Conservation (phyloP, 495 filamentous ascomycete genomes). For the Hyphodiscus hymeniophilus region DNA sequence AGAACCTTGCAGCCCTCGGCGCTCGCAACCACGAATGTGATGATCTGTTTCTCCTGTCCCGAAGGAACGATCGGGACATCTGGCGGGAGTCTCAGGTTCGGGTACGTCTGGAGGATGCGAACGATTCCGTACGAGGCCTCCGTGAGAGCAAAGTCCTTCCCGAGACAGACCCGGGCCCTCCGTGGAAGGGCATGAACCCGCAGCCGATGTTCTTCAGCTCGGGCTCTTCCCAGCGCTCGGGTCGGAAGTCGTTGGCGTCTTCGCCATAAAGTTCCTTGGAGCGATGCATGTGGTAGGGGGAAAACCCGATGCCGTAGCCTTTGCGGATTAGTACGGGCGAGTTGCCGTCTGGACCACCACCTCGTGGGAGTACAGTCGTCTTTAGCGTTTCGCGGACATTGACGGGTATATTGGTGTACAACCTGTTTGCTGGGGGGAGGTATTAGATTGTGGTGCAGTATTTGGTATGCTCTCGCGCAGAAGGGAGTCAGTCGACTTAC, state of each 20-base stretch:
- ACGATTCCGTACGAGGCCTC: constrained; percentile 68
- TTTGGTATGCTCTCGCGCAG: no score
- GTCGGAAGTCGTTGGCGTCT: constrained; percentile 42
- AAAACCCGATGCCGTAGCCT: constrained; percentile 37
- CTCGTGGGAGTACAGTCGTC: constrained; percentile 66
- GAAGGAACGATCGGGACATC: no score
- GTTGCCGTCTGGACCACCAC: constrained; percentile 61
- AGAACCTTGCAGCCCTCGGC: no score
- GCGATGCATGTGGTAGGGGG: constrained; percentile 43
- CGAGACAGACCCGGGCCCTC: constrained; percentile 73
- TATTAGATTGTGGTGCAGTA: no score
- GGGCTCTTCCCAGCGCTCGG: constrained; percentile 47
- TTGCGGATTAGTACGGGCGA: constrained; percentile 27
- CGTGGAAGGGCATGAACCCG: constrained; percentile 51
- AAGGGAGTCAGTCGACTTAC: no score
- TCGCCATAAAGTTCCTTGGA: constrained; percentile 39
- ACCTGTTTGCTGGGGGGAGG: constrained; percentile 34
- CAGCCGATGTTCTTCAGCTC: no score
- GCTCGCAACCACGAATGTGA: no score
- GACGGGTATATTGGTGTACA: constrained; percentile 43
- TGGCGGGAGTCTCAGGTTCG: neutral
- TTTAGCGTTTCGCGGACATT: constrained; percentile 52
- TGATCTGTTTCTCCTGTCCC: no score
- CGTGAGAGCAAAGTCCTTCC: constrained; percentile 72
- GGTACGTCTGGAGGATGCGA: constrained; percentile 49